phyloP scores from a whole-genome alignment of 2,329 filamentous ascomycete species.

The Claviceps purpurea region DNA sequence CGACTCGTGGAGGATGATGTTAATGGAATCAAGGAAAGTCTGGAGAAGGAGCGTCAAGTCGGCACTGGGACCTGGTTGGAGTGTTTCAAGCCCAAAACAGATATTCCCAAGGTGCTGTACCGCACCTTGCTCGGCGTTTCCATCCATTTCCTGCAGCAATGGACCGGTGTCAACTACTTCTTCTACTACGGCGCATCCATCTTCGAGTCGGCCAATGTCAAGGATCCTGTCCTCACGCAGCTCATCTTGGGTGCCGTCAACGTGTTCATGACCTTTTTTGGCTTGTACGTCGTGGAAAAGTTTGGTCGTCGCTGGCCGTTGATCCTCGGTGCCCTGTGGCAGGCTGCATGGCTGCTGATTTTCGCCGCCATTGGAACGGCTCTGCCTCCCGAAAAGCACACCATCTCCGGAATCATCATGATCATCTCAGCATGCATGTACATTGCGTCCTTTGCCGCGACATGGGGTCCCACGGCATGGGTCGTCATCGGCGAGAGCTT shows the following conservation, averaged over 20 bases:
- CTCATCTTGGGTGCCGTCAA: constrained; percentile 58
- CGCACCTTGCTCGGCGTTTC: constrained; percentile 49
- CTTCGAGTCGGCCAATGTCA: constrained; percentile 52
- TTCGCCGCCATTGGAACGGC: constrained; percentile 46
- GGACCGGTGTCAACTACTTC: constrained; percentile 49
- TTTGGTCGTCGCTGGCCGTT: constrained; percentile 56
- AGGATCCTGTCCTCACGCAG: constrained; percentile 52
- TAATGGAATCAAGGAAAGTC: constrained; percentile 34
- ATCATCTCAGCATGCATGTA: constrained; percentile 64
- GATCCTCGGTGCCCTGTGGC: constrained; percentile 53
- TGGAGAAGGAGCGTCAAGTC: constrained; percentile 30
- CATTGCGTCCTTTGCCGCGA: constrained; percentile 56
- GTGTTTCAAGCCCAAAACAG: constrained; percentile 43
- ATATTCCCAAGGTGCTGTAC: constrained; percentile 45
- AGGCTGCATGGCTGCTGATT: constrained; percentile 50
- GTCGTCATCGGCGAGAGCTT: constrained; percentile 55
- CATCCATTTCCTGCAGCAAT: constrained; percentile 55
- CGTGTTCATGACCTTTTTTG: constrained; percentile 51
- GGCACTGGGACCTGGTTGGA: constrained; percentile 41
- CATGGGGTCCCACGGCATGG: constrained; percentile 61
- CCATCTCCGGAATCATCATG: constrained; percentile 48
- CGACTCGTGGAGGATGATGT: constrained; percentile 37
- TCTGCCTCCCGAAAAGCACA: constrained; percentile 26
- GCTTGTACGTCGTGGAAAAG: constrained; percentile 55
- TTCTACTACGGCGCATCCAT: constrained; percentile 56